Conservation (phyloP, 345 rosid species). For the Abelmoschus esculentus region DNA sequence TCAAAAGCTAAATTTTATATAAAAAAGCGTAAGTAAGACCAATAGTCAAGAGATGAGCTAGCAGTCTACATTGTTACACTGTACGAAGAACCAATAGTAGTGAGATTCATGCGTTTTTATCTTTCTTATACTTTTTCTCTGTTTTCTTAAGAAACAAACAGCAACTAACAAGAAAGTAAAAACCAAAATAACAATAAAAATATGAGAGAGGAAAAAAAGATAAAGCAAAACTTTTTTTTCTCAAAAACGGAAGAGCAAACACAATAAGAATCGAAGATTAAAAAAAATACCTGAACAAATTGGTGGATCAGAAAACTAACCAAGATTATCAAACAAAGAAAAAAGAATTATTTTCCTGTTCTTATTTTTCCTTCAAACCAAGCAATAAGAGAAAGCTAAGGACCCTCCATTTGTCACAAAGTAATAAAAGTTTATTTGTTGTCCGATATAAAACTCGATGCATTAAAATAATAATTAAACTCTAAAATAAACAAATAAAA, state of each 20-base stretch:
- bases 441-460: slow-evolving; percentile 52
- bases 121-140: neutral
- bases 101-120: neutral
- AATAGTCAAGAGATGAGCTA: neutral
- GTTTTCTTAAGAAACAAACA: slow-evolving; percentile 23
- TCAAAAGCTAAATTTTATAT: neutral
- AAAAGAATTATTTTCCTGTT: too few relatives aligned
- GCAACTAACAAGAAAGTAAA: slow-evolving; percentile 3
- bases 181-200: neutral
- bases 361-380: slow-evolving; percentile 3
- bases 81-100: slow-evolving; percentile 12
- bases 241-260: neutral
- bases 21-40: neutral
- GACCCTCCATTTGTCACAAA: slow-evolving; percentile 47
- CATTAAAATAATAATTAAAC: slow-evolving; percentile 26
- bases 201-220: neutral
- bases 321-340: slow-evolving; percentile 5
- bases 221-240: neutral
- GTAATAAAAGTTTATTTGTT: slow-evolving; percentile 33
- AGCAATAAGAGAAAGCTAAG: slow-evolving; percentile 21
- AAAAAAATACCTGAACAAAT: slow-evolving; percentile 13
- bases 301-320: slow-evolving; percentile 14
- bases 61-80: neutral
- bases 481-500: neutral
- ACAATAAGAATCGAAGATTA: neutral